phyloP scores from a whole-genome alignment of 1,284 basidiomycete genomes.

The Apiotrichum brassicae region DNA sequence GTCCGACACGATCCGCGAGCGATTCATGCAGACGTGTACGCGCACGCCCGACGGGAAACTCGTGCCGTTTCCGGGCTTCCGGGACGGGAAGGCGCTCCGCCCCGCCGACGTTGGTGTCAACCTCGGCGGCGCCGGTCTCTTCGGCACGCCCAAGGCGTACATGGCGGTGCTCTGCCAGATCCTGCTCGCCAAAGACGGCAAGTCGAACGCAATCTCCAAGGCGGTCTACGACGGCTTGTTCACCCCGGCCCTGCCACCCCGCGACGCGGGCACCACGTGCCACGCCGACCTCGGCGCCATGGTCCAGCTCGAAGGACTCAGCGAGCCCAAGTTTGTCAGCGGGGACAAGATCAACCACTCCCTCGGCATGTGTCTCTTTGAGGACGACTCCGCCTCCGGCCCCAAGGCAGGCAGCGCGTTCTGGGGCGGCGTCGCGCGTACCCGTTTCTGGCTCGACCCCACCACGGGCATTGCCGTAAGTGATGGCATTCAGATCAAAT shows the following conservation, averaged over 20 bases:
- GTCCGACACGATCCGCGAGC: slow-evolving; percentile 4
- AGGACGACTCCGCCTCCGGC: slow-evolving; percentile 2
- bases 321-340: slow-evolving; percentile 1
- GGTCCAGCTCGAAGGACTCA: neutral
- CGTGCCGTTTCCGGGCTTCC: neutral
- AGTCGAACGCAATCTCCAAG: slow-evolving; percentile 8
- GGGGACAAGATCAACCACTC: slow-evolving; percentile 2
- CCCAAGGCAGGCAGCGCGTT: slow-evolving; percentile 16
- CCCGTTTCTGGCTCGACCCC: slow-evolving; percentile 30
- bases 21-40: slow-evolving; percentile 19
- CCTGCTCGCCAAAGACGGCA: slow-evolving; percentile 13
- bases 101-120: slow-evolving; percentile 6
- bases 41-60: slow-evolving; percentile 15
- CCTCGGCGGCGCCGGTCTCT: slow-evolving; percentile 32
- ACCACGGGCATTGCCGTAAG: slow-evolving; percentile 24
- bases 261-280: slow-evolving; percentile 3
- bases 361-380: neutral
- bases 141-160: slow-evolving; percentile 31
- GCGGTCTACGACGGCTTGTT: slow-evolving; percentile 21
- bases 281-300: slow-evolving; percentile 7
- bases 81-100: neutral
- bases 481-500: neutral
- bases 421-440: slow-evolving; percentile 28
- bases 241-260: slow-evolving; percentile 7
- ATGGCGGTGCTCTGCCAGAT: slow-evolving; percentile 24